Conservation (phyloP, 192 early-diverging fungal genomes). For the Coemansia sp. region DNA sequence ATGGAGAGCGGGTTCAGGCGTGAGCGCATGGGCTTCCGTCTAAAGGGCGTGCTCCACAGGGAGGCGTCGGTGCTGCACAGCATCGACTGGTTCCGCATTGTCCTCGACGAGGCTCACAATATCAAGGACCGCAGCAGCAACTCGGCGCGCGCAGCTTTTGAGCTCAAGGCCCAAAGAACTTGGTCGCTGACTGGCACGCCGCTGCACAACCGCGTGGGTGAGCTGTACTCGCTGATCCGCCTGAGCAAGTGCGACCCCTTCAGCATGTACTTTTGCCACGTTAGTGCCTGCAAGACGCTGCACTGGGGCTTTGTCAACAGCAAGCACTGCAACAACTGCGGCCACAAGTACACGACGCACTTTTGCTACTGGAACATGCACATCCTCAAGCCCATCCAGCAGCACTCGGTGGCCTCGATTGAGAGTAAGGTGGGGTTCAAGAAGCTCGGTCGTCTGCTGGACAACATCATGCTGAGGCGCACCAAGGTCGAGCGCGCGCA, state of each 20-base stretch:
- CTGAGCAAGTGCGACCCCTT: slow-evolving; percentile 82
- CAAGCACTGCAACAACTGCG: slow-evolving; percentile 60
- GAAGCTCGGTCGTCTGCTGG: slow-evolving; percentile 74
- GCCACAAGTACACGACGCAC: slow-evolving; percentile 63
- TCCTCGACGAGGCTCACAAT: slow-evolving; percentile 86
- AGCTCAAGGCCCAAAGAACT: slow-evolving; percentile 59
- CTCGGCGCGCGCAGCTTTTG: slow-evolving; percentile 83
- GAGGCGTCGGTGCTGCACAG: slow-evolving; percentile 68
- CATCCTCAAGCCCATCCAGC: slow-evolving; percentile 87
- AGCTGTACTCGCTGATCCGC: slow-evolving; percentile 87
- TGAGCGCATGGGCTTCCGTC: slow-evolving; percentile 67
- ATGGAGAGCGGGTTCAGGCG: slow-evolving; percentile 72
- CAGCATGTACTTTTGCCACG: slow-evolving; percentile 83
- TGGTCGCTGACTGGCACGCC: slow-evolving; percentile 93
- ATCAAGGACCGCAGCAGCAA: slow-evolving; percentile 86
- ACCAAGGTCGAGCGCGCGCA: slow-evolving; percentile 87
- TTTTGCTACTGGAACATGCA: slow-evolving; percentile 89
- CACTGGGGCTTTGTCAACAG: slow-evolving; percentile 59
- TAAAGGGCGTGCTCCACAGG: slow-evolving; percentile 60
- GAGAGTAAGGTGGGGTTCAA: slow-evolving; percentile 61
- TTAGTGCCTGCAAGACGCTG: slow-evolving; percentile 67
- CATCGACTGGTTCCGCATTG: slow-evolving; percentile 78
- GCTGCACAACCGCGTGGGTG: slow-evolving; percentile 91
- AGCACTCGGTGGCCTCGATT: slow-evolving; percentile 27
- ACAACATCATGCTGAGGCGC: slow-evolving; percentile 85